Conservation (phyloP, 306 rosid species). For the Cicer chorassanicum region DNA sequence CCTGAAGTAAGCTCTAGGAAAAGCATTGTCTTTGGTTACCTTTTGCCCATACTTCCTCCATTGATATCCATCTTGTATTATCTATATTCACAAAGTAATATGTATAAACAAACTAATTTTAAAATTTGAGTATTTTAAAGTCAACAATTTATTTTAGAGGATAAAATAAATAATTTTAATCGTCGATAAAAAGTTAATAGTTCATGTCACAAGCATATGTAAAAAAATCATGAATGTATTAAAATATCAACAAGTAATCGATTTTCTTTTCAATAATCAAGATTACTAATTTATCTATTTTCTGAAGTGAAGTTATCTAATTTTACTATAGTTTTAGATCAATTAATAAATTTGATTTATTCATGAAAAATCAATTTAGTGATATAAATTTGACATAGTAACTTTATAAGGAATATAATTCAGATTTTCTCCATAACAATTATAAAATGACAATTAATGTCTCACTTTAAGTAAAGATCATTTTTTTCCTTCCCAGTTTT, state of each 20-base stretch:
- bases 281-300: too few species aligned
- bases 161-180: neutral
- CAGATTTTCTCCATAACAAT: too few species aligned
- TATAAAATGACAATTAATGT: too few species aligned
- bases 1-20: slow-evolving; percentile 82
- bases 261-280: neutral
- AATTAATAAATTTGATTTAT: neutral
- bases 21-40: slow-evolving; percentile 76
- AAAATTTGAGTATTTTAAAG: neutral
- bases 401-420: too few species aligned
- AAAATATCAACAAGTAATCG: neutral
- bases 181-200: neutral
- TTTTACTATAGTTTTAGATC: neutral
- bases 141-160: neutral
- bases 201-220: neutral
- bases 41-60: slow-evolving; percentile 92
- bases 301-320: too few species aligned
- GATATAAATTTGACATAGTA: too few species aligned
- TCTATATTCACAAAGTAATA: slow-evolving; percentile 37
- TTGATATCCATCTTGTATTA: slow-evolving; percentile 66
- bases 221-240: too few species aligned
- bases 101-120: neutral
- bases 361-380: too few species aligned
- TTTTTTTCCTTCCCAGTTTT: too few species aligned
- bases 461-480: too few species aligned